Evolutionary conservation across 306 rosid genomes (phyloP), one percentile per base, ranked within the genome.

Genomic region (Ceratonia siliqua): DNA sequence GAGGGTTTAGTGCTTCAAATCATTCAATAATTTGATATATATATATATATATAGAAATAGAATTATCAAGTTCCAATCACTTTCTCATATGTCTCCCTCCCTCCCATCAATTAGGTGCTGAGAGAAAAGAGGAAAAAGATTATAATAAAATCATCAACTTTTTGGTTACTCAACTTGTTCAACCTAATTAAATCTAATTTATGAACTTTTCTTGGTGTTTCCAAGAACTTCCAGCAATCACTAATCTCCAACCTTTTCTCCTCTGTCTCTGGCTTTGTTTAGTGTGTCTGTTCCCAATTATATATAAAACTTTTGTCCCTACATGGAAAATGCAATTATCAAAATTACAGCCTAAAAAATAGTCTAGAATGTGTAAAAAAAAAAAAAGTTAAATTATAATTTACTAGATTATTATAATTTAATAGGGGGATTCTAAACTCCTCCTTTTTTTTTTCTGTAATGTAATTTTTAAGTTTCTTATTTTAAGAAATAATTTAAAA

Each of bases 61-160:
- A 28, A 28, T 28, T 36, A 38, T 63, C 2, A 83, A 71, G 36
- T 75, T 79, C 79, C 64, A 58, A 71, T 66, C 79, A 66, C 84
- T 71, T 79, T 79, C 84, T 70, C 46, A 3, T 41, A 13, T 79
- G 84, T 79, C 72, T 70, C 87, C 84, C 76, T 76, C 82, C 82
- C 49, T 71, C 84, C 79, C 20, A 49, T 76, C 87, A 83, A 59
- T 79, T 76, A 79, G 82, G 84, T 70, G 66, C 74, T 32, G 1
- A 41, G 5, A 11, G 3, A 46, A 58, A 12, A 43, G 39, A 0
- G 12, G 20, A 70, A 6, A 14, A 35, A 61, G 55, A 43, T 62
- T 36, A 76, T 15, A 33, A 74, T 61, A 52, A 52, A 61, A 73
- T 68, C 39, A 53, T 68, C 5, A 50, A 57, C 63, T 50, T 65